Percentiles rank a stretch among this genome's conserved stretches.
phyloP scores from a whole-genome alignment of 306 rosid species.

The Quercus dentata region DNA sequence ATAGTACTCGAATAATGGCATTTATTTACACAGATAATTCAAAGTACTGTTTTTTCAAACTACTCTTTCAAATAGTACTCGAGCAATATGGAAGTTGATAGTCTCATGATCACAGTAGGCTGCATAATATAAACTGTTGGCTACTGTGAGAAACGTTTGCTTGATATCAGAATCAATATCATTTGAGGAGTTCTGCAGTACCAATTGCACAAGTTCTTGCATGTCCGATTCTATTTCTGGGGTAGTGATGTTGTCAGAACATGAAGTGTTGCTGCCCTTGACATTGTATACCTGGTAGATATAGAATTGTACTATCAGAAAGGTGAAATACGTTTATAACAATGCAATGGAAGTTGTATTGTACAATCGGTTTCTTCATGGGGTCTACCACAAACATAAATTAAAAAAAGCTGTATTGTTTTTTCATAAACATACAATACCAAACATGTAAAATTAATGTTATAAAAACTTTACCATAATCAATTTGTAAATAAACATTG shows the following conservation, averaged over 20 bases:
- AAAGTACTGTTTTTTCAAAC: slow-evolving; percentile 10
- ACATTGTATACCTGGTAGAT: slow-evolving; percentile 31
- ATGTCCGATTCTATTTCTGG: slow-evolving; percentile 60
- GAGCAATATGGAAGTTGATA: slow-evolving; percentile 59
- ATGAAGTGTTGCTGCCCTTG: slow-evolving; percentile 14
- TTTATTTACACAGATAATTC: background rate
- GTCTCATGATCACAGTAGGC: slow-evolving; percentile 62
- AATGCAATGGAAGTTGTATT: background rate
- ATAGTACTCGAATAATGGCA: slow-evolving; percentile 52
- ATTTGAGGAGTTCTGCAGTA: slow-evolving; percentile 41
- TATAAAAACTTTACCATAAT: too few relatives aligned
- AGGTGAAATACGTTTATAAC: background rate
- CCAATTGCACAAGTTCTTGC: slow-evolving; percentile 67
- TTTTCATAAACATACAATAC: background rate
- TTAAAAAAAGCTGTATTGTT: too few relatives aligned
- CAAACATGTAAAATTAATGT: too few relatives aligned
- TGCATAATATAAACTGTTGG: slow-evolving; percentile 64
- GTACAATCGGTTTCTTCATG: too few relatives aligned
- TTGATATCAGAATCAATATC: slow-evolving; percentile 51
- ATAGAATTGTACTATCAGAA: background rate
- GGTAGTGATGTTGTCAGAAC: background rate
- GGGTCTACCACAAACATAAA: too few relatives aligned
- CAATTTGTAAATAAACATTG: too few relatives aligned
- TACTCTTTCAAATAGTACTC: slow-evolving; percentile 80
- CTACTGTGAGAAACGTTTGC: slow-evolving; percentile 64